Conservation (phyloP, 768 basidiomycete species). For the Tulasnella sp. region DNA sequence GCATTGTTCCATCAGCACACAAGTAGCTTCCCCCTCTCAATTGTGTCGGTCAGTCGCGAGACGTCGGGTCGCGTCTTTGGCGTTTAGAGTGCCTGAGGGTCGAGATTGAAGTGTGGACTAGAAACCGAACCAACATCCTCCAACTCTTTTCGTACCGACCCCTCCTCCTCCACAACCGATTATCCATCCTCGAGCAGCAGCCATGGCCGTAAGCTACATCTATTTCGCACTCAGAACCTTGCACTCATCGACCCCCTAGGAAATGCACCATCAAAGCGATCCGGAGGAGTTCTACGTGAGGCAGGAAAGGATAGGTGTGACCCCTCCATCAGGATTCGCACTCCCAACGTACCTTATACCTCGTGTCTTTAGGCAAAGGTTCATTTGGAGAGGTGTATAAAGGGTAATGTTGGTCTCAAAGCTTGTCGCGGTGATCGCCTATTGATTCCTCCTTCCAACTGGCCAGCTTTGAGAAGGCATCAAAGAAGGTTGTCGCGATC, state of each 20-base stretch:
- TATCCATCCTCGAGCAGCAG: neutral
- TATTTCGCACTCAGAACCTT: neutral
- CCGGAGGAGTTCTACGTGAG: conserved; percentile 96
- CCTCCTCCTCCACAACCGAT: neutral
- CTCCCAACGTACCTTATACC: neutral
- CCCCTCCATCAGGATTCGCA: neutral
- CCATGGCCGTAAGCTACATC: neutral
- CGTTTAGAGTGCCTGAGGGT: neutral
- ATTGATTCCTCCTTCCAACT: neutral
- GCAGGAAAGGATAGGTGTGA: conserved; percentile 89
- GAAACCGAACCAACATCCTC: neutral
- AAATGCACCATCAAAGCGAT: conserved; percentile 38
- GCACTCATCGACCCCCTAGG: neutral
- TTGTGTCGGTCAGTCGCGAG: neutral
- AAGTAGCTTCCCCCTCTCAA: neutral
- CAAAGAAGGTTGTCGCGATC: conserved; percentile 95
- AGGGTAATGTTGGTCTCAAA: conserved; percentile 49
- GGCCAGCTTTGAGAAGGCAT: conserved; percentile 83
- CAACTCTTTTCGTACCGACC: neutral
- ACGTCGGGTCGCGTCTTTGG: neutral
- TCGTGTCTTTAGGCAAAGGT: conserved; percentile 65
- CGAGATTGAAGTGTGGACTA: neutral
- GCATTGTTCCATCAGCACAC: neutral
- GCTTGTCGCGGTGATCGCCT: neutral
- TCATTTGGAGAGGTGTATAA: conserved; percentile 99